A percentile compares a stretch with the other conserved stretches of the same genome.
Conservation (phyloP, 768 basidiomycete species). For the Paxillus rubicundulus region DNA sequence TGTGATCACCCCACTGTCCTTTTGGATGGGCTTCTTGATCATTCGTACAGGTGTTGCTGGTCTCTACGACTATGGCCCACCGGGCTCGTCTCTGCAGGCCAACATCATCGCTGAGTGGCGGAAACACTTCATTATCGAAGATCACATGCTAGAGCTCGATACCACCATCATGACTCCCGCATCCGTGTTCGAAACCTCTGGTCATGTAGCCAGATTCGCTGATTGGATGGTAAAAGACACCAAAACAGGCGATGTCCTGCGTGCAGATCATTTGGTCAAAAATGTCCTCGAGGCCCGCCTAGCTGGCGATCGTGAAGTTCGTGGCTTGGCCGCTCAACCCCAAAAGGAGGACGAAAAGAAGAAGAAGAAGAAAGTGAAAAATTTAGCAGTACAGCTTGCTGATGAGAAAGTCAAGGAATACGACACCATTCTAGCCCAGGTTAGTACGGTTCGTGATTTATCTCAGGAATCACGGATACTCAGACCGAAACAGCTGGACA, state of each 20-base stretch:
- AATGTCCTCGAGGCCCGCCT: constrained; percentile 87
- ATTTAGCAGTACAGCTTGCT: constrained; percentile 62
- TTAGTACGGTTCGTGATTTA: constrained; percentile 34
- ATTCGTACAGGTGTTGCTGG: constrained; percentile 80
- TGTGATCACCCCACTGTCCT: constrained; percentile 19
- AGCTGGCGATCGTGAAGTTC: constrained; percentile 87
- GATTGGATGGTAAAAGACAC: constrained; percentile 99
- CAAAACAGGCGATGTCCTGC: constrained; percentile 93
- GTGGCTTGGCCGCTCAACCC: constrained; percentile 67
- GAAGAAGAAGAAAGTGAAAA: constrained; percentile 73
- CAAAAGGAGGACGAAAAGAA: constrained; percentile 51
- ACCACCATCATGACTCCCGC: constrained; percentile 97
- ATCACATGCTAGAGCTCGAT: constrained; percentile 97
- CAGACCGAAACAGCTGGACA: constrained; percentile 51
- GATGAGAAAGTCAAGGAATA: constrained; percentile 77
- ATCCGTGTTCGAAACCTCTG: constrained; percentile 93
- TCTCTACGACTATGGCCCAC: constrained; percentile 96
- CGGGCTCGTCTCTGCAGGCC: constrained; percentile 92
- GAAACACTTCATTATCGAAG: constrained; percentile 96
- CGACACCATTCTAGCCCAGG: constrained; percentile 84
- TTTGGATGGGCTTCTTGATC: not conserved
- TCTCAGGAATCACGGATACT: not conserved
- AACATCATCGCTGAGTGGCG: constrained; percentile 98
- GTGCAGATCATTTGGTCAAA: constrained; percentile 95
- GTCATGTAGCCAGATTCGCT: constrained; percentile 96